These are phyloP conservation scores for Sporisorium graminicola DNA, from an alignment of 1,284 basidiomycete species.

Conservation along the genomic window DNA sequence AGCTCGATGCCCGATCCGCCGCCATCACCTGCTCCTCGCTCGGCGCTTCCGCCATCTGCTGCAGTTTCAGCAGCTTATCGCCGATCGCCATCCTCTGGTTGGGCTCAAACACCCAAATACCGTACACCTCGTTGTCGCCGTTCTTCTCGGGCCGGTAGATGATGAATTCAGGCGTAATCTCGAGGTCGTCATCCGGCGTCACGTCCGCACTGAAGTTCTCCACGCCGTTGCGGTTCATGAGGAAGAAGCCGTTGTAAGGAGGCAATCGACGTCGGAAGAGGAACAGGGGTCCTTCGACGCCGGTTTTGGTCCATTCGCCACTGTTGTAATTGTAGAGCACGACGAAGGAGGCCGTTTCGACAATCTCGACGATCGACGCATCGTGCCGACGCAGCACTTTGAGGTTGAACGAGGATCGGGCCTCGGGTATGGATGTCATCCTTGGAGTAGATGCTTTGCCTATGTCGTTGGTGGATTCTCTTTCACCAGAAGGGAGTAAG, in stretches of 20 bases:
- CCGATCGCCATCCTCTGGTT: constrained; percentile 79
- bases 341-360: constrained; percentile 87
- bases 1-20: constrained; percentile 11
- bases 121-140: constrained; percentile 73
- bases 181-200: constrained; percentile 82
- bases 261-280: constrained; percentile 80
- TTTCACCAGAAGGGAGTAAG: neutral
- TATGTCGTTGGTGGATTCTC: neutral
- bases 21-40: constrained; percentile 22
- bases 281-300: constrained; percentile 88
- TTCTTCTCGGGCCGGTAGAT: constrained; percentile 78
- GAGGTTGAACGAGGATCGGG: constrained; percentile 75
- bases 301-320: constrained; percentile 77
- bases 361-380: constrained; percentile 81
- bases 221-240: constrained; percentile 86
- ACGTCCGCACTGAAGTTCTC: constrained; percentile 83
- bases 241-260: constrained; percentile 86
- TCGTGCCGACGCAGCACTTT: constrained; percentile 85
- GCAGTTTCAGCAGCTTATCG: constrained; percentile 61
- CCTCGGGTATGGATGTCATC: constrained; percentile 35
- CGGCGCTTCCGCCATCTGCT: constrained; percentile 43
- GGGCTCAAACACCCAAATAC: constrained; percentile 83
- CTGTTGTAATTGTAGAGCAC: constrained; percentile 68
- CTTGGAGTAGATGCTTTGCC: neutral
- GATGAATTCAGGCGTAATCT: constrained; percentile 75